A percentile compares a stretch with the other conserved stretches of the same genome.
These are phyloP conservation scores for Calocybe cyanea DNA, from an alignment of 768 basidiomycete genomes.

Conservation along the genomic window DNA sequence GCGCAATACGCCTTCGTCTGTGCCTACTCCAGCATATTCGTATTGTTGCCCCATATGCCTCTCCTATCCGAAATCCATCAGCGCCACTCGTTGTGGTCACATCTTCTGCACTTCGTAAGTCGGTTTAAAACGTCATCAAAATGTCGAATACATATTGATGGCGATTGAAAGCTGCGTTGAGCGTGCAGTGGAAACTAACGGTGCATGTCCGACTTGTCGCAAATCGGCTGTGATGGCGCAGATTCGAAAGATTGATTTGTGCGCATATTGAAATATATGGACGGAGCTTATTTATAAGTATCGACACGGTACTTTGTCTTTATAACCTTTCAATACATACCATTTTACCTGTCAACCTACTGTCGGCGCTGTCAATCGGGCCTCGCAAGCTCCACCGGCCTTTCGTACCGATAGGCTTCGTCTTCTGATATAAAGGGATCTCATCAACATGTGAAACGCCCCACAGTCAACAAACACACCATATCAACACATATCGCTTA, in stretches of 20 bases:
- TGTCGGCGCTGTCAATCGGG: no score
- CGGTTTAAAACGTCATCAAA: background rate
- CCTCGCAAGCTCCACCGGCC: no score
- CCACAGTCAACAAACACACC: no score
- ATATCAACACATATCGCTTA: no score
- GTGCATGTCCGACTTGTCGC: slow-evolving; percentile 9
- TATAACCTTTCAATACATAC: no score
- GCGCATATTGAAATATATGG: background rate
- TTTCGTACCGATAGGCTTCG: no score
- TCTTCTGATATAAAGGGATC: background rate
- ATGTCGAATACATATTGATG: background rate
- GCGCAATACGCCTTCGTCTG: background rate
- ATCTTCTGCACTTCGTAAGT: slow-evolving; percentile 12
- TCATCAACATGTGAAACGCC: background rate
- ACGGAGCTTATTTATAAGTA: no score
- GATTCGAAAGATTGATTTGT: slow-evolving; percentile 10
- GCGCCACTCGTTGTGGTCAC: slow-evolving; percentile 12
- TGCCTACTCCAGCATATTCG: background rate
- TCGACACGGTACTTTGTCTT: no score
- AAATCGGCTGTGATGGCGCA: slow-evolving; percentile 2
- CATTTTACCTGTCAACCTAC: background rate
- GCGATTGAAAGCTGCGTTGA: slow-evolving; percentile 5
- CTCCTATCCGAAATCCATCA: background rate
- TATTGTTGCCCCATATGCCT: slow-evolving; percentile 11
- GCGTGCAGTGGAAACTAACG: slow-evolving; percentile 9